A percentile compares a stretch with the other conserved stretches of the same genome.
Evolutionary conservation across 1,284 basidiomycete species (phyloP).

Genomic region (Tilletia setariae): DNA sequence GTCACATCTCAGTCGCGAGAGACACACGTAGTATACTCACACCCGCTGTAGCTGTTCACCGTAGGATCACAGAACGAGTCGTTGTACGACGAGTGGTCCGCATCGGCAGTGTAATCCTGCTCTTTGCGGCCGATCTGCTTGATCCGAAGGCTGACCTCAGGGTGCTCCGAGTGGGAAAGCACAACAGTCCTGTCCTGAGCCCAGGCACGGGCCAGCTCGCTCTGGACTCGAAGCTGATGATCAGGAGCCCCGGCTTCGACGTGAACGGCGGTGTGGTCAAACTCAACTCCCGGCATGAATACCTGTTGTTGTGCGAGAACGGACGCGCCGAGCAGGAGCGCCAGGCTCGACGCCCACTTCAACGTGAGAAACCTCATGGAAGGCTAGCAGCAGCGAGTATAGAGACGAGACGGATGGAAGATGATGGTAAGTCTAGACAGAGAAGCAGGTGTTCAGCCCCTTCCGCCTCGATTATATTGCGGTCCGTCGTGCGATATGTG

Average conservation of each 20-base stretch:
- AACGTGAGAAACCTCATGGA: too few relatives aligned
- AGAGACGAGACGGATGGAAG: too few relatives aligned
- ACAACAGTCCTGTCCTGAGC: constrained; percentile 18
- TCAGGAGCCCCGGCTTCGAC: background rate
- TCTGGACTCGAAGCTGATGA: background rate
- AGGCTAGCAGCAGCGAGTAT: too few relatives aligned
- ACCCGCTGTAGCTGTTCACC: constrained; percentile 44
- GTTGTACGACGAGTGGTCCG: constrained; percentile 23
- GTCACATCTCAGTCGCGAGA: background rate
- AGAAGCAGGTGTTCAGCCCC: too few relatives aligned
- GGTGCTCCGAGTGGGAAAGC: constrained; percentile 40
- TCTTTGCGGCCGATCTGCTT: constrained; percentile 32
- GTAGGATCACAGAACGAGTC: constrained; percentile 49
- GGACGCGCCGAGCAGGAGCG: too few relatives aligned
- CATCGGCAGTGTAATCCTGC: constrained; percentile 17
- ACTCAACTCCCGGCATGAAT: background rate
- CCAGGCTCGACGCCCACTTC: too few relatives aligned
- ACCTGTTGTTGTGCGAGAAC: too few relatives aligned
- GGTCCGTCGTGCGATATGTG: too few relatives aligned
- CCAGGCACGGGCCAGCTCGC: constrained; percentile 5
- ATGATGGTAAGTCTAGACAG: too few relatives aligned
- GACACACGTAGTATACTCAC: background rate
- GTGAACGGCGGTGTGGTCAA: background rate
- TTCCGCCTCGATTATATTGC: too few relatives aligned
- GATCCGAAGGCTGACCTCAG: constrained; percentile 37